Conservation (phyloP, 345 rosid genomes). For the Aegle marmelos region DNA sequence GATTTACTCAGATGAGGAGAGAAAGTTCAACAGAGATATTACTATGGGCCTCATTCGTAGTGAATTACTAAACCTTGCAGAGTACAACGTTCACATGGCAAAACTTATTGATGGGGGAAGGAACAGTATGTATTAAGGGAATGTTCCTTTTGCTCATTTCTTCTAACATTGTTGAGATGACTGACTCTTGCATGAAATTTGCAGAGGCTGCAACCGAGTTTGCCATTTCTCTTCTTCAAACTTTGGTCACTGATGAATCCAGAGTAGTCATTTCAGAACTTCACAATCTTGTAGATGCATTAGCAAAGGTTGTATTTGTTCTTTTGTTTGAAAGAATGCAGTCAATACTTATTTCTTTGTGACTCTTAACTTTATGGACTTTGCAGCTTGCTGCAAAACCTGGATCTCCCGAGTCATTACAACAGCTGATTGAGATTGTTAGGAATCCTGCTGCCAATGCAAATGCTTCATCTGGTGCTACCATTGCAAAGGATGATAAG, state of each 20-base stretch:
- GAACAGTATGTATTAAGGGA: slow-evolving; percentile 57
- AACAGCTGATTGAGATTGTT: slow-evolving; percentile 74
- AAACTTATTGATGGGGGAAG: slow-evolving; percentile 94
- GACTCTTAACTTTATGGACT: slow-evolving; percentile 11
- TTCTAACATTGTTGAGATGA: neutral
- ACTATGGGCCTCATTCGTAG: slow-evolving; percentile 77
- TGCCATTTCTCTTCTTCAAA: slow-evolving; percentile 75
- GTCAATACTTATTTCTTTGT: neutral
- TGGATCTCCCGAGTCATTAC: slow-evolving; percentile 77
- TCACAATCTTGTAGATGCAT: slow-evolving; percentile 84
- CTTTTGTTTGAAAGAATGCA: neutral
- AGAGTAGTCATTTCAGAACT: slow-evolving; percentile 92
- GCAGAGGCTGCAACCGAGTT: slow-evolving; percentile 93
- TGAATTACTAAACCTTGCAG: slow-evolving; percentile 90
- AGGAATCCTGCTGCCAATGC: slow-evolving; percentile 61
- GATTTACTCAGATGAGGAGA: slow-evolving; percentile 90
- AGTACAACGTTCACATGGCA: slow-evolving; percentile 91
- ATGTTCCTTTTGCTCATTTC: slow-evolving; percentile 7
- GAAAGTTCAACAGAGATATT: slow-evolving; percentile 88
- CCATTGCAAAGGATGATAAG: slow-evolving; percentile 67
- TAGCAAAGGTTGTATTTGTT: slow-evolving; percentile 64
- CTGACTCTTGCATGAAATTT: slow-evolving; percentile 19
- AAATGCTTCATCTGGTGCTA: slow-evolving; percentile 36
- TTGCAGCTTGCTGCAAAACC: slow-evolving; percentile 79
- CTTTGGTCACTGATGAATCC: slow-evolving; percentile 75